Conservation (phyloP, 163 green algal species). For the Scenedesmus sp. region DNA sequence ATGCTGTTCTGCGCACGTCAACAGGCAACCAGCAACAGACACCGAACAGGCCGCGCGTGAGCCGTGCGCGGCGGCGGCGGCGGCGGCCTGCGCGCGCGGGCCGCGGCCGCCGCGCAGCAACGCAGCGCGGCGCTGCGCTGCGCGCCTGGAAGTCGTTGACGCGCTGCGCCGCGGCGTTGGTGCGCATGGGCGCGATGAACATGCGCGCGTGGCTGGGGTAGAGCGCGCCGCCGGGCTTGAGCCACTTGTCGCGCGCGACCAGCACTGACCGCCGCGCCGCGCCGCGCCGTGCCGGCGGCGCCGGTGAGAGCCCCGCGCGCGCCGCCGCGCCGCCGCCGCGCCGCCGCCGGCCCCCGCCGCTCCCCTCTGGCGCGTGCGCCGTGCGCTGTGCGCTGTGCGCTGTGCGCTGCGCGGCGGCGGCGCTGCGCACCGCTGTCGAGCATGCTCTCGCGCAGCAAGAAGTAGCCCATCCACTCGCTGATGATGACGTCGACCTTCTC, state of each 20-base stretch:
- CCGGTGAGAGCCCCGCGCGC: too few relatives aligned
- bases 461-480: conserved; percentile 97
- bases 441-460: conserved; percentile 95
- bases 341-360: too few relatives aligned
- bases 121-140: neutral
- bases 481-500: conserved; percentile 99
- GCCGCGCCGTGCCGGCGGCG: too few relatives aligned
- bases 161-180: conserved; percentile 58
- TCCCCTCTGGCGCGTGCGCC: too few relatives aligned
- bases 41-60: too few relatives aligned
- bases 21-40: too few relatives aligned
- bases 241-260: conserved; percentile 65
- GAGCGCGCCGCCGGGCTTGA: conserved; percentile 90
- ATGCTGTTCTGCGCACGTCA: conserved; percentile 82
- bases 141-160: conserved; percentile 77
- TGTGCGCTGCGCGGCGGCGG: neutral
- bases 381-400: too few relatives aligned
- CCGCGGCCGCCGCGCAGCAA: neutral
- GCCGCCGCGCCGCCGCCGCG: too few relatives aligned
- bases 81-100: too few relatives aligned
- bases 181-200: conserved; percentile 82
- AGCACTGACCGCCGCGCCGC: too few relatives aligned
- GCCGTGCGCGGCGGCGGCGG: too few relatives aligned
- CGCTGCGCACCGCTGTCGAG: conserved; percentile 78
- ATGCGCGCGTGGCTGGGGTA: conserved; percentile 94